A percentile compares a stretch with the other conserved stretches of the same genome.
Evolutionary conservation across 2,329 filamentous ascomycete genomes (phyloP).

Genomic region (Fusarium nematophilum): DNA sequence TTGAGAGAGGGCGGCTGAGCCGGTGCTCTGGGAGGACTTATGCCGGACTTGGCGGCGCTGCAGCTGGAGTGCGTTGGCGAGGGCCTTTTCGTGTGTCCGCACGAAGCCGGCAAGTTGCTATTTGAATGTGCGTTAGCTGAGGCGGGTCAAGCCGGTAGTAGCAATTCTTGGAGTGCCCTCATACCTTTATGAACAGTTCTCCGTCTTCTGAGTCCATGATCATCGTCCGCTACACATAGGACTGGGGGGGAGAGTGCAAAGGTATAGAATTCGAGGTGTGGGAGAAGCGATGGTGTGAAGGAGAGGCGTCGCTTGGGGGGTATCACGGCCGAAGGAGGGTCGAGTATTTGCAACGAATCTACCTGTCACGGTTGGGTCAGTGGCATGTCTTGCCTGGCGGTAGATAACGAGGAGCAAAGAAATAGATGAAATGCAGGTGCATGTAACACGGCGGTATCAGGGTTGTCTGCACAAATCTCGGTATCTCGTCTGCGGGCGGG

Average conservation of each 20-base stretch:
- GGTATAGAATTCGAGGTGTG: too few species aligned
- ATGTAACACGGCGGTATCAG: conserved; percentile 9
- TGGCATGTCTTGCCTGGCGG: conserved; percentile 22
- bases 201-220: conserved; percentile 91
- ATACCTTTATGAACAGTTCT: conserved; percentile 87
- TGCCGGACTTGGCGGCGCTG: conserved; percentile 78
- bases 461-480: conserved; percentile 14
- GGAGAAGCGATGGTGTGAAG: conserved; percentile 9
- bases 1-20: conserved; percentile 65
- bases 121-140: conserved; percentile 44
- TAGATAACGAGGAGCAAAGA: conserved; percentile 21
- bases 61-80: conserved; percentile 94
- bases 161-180: conserved; percentile 23
- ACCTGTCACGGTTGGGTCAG: conserved; percentile 40
- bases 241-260: conserved; percentile 12
- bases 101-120: conserved; percentile 97
- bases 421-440: conserved; percentile 12
- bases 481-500: conserved; percentile 11
- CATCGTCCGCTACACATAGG: conserved; percentile 53
- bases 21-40: conserved; percentile 74
- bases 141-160: conserved; percentile 8
- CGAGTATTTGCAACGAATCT: conserved; percentile 24
- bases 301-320: conserved; percentile 14
- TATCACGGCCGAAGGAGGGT: conserved; percentile 32
- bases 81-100: conserved; percentile 94